Base-by-base conservation (phyloP, 306 rosid species). In the Ochetophila trinervis region DNA sequence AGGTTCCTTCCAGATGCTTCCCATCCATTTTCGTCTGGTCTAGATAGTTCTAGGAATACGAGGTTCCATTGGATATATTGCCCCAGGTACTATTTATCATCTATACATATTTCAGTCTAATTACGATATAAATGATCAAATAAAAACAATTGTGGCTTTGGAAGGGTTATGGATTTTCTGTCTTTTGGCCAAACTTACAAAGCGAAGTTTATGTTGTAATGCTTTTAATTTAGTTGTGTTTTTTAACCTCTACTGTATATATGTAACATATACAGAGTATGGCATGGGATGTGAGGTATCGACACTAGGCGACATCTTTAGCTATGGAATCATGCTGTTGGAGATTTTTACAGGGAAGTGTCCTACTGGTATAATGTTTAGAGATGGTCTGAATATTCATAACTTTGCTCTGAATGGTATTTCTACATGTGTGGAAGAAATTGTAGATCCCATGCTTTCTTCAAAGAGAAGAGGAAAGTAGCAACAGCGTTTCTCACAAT, bases 321-420 rank as follows among this genome's bases (percentile, higher is more conserved):
- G 66, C 66, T 73, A 32, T 8, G 67, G 62, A 66, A 57, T 73
- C 59, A 11, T 73, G 30, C 11, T 73, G 15, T 30, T 73, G 60
- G 77, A 73, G 51, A 50, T 73, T 71, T 19, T 57, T 36, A 66
- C 68, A 1, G 57, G 57, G 12, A 74, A 67, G 52, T 66, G 57
- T 27, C 78, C 78, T 0, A 74, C 73, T 6, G 57, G 62, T 52
- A 64, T 34, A 0, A 66, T 75, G 30, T 79, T 79, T 27, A 70
- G 16, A 22, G 69, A 79, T 18, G 84, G 27, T 2, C 17, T 62
- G 4, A 75, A 68, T 65, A 58, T 79, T 32, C 74, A 75, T 67
- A 70, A 61, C 50, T 62, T 23, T 58, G 78, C 57, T 40, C n/a
- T 6, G 11, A 17, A 49, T 36, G 60, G 70, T 5, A 35, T 74